Evolutionary conservation across 2,329 filamentous ascomycete genomes (phyloP), one percentile per base, ranked within the genome.

Genomic region (Niveomyces coronatus): DNA sequence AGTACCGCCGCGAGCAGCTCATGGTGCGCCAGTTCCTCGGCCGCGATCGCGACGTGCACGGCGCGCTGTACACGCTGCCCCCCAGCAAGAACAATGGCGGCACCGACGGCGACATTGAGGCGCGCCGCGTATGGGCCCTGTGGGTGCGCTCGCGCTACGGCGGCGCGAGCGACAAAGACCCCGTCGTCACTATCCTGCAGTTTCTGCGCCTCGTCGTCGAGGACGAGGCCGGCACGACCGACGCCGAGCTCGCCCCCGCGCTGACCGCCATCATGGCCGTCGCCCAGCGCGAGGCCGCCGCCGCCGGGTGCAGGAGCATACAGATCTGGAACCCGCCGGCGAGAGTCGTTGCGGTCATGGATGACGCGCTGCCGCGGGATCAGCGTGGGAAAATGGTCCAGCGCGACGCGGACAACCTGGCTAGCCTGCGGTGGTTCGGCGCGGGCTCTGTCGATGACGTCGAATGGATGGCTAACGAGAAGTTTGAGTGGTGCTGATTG

Each of bases 261-360:
- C 63, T 93, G 42, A 65, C 68, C 26, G 71, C 73, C 3, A 68
- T 94, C 18, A 55, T 94, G 31, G 58, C 63, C 29, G 64, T 78
- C 31, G 87, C 86, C 4, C 76, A 81, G 50, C 60, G 61, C 8
- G 77, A 93, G 58, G 88, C 88, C 2, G 60, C 66, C 3, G 66
- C 74, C 40, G 94, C 85, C 82, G 64, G 72, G 31, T 76, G 85
- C 62, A 66, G 69, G 28, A 69, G 75, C 31, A 74, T 94, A 4
- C 73, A 87, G 54, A 65, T 89, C 36, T 96, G 89, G 89, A 94
- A 91, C 53, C 87, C 88, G 0, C 71, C 71, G 4, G 63, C 72
- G 6, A 50, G 68, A 45, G 54, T 78, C 18, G 55, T 55, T 53
- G 45, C 55, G 13, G 49, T 81, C 28, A 58, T 79, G 1, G 57